Evolutionary conservation across 2,329 filamentous ascomycete species (phyloP), one percentile per base, ranked within the genome.

Genomic region (Cercospora sojina): DNA sequence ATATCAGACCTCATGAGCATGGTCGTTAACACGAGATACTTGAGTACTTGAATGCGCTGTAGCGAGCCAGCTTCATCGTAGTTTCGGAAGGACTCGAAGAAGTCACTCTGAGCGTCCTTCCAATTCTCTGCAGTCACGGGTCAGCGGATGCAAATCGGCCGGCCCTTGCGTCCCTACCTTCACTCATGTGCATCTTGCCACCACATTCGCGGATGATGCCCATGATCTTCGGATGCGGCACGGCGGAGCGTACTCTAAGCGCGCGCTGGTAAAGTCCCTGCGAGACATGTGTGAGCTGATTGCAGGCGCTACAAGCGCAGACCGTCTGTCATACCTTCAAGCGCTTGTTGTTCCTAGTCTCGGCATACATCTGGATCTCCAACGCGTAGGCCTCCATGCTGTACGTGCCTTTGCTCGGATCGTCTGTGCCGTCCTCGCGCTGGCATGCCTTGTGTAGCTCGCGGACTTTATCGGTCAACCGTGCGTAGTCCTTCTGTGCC

Each of bases 141-240:
- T 77, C 66, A 76, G 76, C 68, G 58, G 25, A 62, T 64, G 61
- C 47, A 35, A 67, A 66, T 55, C 13, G 47, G 57, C 58, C 29
- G 65, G 67, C 65, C 68, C 71, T 77, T 43, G 60, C 60, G 10
- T 79, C 65, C 81, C 75, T 79, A 80, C 82, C 81, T 84, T 99
- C 95, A 79, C 91, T 95, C 95, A 99, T 98, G 82, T 98, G 93
- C 95, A 99, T 99, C 84, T 99, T 99, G 74, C 95, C 95, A 75
- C 95, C 95, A 78, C 95, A 99, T 82, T 99, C 95, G 63, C 94
- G 90, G 77, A 99, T 99, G 78, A 99, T 94, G 60, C 95, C 95
- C 92, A 98, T 97, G 78, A 99, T 97, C 81, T 97, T 96, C 66
- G 95, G 95, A 80, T 99, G 95, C 43, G 95, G 94, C 12, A 99